A percentile compares a stretch with the other conserved stretches of the same genome.
Conservation (phyloP, 78 protist genomes). For the Dictyostelium purpureum region DNA sequence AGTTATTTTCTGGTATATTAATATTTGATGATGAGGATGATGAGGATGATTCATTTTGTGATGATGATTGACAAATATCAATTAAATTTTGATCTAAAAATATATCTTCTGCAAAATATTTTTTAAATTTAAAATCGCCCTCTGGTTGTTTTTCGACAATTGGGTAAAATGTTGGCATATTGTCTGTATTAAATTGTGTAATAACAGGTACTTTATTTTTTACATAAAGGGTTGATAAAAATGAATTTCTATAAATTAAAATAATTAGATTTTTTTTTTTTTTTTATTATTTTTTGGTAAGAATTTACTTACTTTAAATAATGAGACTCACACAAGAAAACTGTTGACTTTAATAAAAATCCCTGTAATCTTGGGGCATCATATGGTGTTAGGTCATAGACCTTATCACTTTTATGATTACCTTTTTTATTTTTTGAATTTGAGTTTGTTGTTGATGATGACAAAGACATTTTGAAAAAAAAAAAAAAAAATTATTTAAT, state of each 20-base stretch:
- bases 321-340: slow-evolving; percentile 10
- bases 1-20: neutral
- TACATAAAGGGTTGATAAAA: slow-evolving; percentile 1
- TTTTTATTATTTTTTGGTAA: neutral
- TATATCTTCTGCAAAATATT: slow-evolving; percentile 1
- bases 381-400: slow-evolving; percentile 29
- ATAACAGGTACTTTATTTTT: slow-evolving; percentile 34
- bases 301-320: slow-evolving; percentile 31
- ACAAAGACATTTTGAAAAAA: neutral
- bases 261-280: neutral
- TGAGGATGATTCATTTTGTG: neutral
- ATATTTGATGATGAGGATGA: neutral
- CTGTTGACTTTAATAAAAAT: neutral
- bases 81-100: neutral
- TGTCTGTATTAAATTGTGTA: neutral
- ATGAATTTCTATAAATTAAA: slow-evolving; percentile 22
- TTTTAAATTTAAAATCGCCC: neutral
- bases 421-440: neutral
- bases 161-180: slow-evolving; percentile 15
- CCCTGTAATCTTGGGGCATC: slow-evolving; percentile 29
- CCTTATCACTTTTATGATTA: neutral
- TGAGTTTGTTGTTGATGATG: neutral
- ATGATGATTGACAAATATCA: neutral
- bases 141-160: neutral
- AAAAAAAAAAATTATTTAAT: neutral